Evolutionary conservation across 2,329 filamentous ascomycete species (phyloP), one percentile per base, ranked within the genome.

Genomic region (Aureobasidium sp.): DNA sequence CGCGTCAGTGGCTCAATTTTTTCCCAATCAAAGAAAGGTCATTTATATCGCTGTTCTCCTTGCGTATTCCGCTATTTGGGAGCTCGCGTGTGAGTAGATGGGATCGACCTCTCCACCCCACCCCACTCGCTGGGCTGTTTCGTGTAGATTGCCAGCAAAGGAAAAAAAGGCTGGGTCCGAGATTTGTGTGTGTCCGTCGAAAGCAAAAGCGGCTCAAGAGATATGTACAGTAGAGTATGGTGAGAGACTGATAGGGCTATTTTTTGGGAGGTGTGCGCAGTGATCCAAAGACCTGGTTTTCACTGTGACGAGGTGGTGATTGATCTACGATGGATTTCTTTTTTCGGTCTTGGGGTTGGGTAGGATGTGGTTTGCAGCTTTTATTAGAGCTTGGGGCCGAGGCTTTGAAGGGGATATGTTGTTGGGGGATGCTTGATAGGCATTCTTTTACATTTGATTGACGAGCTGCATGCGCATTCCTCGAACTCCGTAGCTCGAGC

Each of bases 281-380:
- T 22, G 44, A 48, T 48, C 44, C 44, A 34, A 48, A 17, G 8
- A 48, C 44, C 30, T 37, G 44, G 44, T 34, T 10, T 48, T 27
- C 3, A 24, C 14, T 12, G 22, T 4, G 5, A n/a, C 8, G 10
- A 17, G 6, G n/a, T 11, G 7, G 17, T 16, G 21, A 37, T 7
- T n/a, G 10, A n/a, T 35, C 32, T n/a, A 14, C 32, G 44, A 48
- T 27, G 32, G 32, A 27, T 25, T 32, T 48, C 21, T 25, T 7
- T 29, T 29, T 29, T 12, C 27, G 12, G 27, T 6, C 12, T 12
- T 29, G 27, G 2, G 12, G 27, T 7, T 12, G 6, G 27, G 27
- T 29, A 6, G 27, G 27, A 7, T 7, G 12, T 29, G 27, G 12
- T 29, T 29, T 6, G 12, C 27, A 29, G n/a, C n/a, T n/a, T n/a